Base-by-base conservation (phyloP, 2,329 filamentous ascomycete species). In the Nigrospora sphaerica region DNA sequence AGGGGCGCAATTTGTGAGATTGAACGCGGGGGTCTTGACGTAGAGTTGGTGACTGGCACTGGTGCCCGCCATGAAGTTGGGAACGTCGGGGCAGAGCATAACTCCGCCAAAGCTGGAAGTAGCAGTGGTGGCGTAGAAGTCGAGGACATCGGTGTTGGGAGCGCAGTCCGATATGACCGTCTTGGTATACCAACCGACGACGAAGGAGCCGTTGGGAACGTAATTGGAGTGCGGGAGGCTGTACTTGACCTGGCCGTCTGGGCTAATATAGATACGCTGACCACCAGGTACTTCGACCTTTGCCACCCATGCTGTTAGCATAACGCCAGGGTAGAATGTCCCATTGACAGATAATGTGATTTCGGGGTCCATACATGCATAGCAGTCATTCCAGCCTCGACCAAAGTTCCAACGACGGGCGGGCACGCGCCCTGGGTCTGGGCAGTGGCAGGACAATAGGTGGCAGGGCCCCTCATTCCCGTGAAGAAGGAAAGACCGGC, bases 281-380 rank as follows among this genome's bases (percentile, higher is more conserved):
- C 83, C 82, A 28, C 81, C 81, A 6, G 81, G 80, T 5, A 84
- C 81, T 31, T 71, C 58, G 32, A 78, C 73, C 64, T 69, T 11
- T 18, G 10, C 5, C 23, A 10, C 23, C 16, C 9, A 18, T 4
- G 28, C 3, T 11, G 14, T 17, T 14, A 46, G 32, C 14, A 44
- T 43, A 6, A 10, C n/a, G 33, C 5, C 6, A 5, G 28, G 33
- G 19, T 19, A 17, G 18, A 10, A 4, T 18, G 14, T 12, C 32
- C 13, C 11, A 31, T 23, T 13, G 13, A 38, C 17, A 2, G 19
- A 36, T 1, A 23, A 39, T 14, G 12, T 6, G 31, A 12, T 13
- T 45, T 28, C 36, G 44, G 23, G 16, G 31, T 3, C 47, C 57
- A 34, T 55, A 61, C 58, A 35, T 54, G 53, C 57, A 62, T 57